Conservation (phyloP, 108 stramenopile species). For the Poteriospumella lacustris region DNA sequence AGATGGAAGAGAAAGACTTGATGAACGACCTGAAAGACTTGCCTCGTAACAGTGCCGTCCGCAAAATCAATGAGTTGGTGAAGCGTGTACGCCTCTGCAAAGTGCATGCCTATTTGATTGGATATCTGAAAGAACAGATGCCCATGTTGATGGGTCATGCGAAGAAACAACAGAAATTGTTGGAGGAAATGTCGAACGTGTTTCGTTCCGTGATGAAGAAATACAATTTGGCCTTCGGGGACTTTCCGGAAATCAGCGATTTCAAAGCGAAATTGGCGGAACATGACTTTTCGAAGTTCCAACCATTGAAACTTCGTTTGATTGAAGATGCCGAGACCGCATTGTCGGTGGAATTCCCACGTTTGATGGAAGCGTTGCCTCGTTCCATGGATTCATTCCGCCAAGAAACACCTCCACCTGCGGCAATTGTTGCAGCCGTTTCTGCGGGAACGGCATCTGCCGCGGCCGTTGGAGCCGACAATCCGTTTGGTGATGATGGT, state of each 20-base stretch:
- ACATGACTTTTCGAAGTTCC: constrained; percentile 32
- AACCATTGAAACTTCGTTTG: constrained; percentile 28
- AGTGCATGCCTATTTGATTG: constrained; percentile 56
- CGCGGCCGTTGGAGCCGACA: not conserved
- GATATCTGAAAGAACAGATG: constrained; percentile 54
- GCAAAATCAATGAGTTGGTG: constrained; percentile 77
- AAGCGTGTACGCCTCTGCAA: constrained; percentile 57
- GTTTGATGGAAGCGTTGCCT: constrained; percentile 25
- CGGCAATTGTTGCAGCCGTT: not conserved
- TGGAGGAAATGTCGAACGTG: constrained; percentile 42
- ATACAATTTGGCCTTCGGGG: constrained; percentile 54
- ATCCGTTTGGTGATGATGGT: constrained; percentile 5
- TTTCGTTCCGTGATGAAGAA: constrained; percentile 54
- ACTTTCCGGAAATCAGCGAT: constrained; percentile 54
- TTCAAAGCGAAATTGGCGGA: constrained; percentile 29
- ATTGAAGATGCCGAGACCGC: constrained; percentile 35
- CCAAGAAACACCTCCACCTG: not conserved
- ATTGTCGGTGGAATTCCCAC: constrained; percentile 23
- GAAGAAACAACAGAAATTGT: constrained; percentile 10
- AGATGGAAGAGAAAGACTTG: constrained; percentile 65
- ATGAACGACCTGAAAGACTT: constrained; percentile 62
- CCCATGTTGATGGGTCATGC: constrained; percentile 46
- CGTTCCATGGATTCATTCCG: not conserved
- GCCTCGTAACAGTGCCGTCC: constrained; percentile 46
- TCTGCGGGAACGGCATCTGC: not conserved